Evolutionary conservation across 1,139 yeast species (phyloP), one percentile per base, ranked within the genome.

Genomic region (Nakaseomyces uthaithaninus): DNA sequence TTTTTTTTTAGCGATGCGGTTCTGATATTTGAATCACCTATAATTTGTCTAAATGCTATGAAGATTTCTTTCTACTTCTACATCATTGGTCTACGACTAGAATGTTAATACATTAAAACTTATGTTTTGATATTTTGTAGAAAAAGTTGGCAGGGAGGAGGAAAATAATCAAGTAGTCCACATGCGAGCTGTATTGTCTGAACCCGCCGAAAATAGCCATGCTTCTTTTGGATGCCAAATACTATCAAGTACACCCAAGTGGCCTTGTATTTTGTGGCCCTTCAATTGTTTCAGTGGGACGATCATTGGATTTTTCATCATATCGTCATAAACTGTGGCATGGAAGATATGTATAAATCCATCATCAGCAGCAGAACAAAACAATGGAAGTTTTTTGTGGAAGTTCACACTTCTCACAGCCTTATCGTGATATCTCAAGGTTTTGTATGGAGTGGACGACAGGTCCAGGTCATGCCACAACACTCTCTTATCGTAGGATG

Each of bases 181-280:
- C 58, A 91, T 70, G 59, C 95, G 79, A 15, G 96, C 97, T 40
- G 91, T 80, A 46, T 94, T 89, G 64, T 93, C 98, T 17, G 97
- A 97, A 53, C 97, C 98, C n/a, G 95, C 87, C 60, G 94, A 81
- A 63, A 91, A 87, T 55, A 91, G 70, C 99, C 99, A 91, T 1
- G 98, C 96, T 65, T 93, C 97, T 57, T 81, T 80, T 49, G 98
- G 97, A 71, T 93, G 98, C 99, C 99, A 91, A 41, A 75, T 75
- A 42, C 83, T 74, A 59, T 80, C 84, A 59, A 91, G 71, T n/a
- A 91, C 94, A 55, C 98, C 98, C 47, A 91, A 68, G 57, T 84
- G 80, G 56, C 76, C 75, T 26, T 76, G 68, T 40, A 86, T 73
- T 60, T 80, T 80, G 65, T 91, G 98, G n/a, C 97, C 98, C 38